Conservation (phyloP, 352 stramenopile genomes). For the Pythium apleroticum region DNA sequence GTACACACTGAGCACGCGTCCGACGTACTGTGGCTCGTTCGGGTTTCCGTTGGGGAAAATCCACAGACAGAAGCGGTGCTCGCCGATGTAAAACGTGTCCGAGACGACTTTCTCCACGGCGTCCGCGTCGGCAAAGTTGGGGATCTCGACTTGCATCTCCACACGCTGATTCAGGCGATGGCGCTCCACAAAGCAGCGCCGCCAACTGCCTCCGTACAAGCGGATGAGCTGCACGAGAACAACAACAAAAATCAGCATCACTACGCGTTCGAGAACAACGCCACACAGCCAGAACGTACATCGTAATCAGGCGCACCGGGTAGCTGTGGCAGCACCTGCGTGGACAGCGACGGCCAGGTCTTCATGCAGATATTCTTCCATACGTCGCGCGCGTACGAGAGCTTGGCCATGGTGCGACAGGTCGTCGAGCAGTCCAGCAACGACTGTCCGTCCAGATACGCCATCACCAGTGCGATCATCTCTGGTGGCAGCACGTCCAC, state of each 20-base stretch:
- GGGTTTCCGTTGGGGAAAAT: slow-evolving; percentile 80
- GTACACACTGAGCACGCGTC: slow-evolving; percentile 72
- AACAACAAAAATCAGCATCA: slow-evolving; percentile 11
- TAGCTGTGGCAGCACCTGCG: slow-evolving; percentile 62
- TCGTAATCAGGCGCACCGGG: slow-evolving; percentile 77
- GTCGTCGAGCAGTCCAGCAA: slow-evolving; percentile 48
- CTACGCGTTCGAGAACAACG: neutral
- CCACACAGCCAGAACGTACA: slow-evolving; percentile 31
- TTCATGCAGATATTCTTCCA: slow-evolving; percentile 69
- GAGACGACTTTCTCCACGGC: slow-evolving; percentile 71
- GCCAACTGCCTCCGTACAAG: slow-evolving; percentile 73
- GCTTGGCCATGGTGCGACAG: slow-evolving; percentile 41
- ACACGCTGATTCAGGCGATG: slow-evolving; percentile 48
- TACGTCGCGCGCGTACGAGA: slow-evolving; percentile 57
- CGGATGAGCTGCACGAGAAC: slow-evolving; percentile 50
- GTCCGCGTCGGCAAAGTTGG: slow-evolving; percentile 39
- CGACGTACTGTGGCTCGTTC: slow-evolving; percentile 71
- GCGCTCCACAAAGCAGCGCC: slow-evolving; percentile 59
- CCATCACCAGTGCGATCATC: slow-evolving; percentile 45
- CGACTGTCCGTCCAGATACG: slow-evolving; percentile 54
- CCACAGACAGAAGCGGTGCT: slow-evolving; percentile 79
- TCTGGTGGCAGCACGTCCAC: slow-evolving; percentile 55
- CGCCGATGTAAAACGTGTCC: slow-evolving; percentile 67
- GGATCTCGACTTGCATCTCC: slow-evolving; percentile 56
- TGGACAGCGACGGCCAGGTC: slow-evolving; percentile 55